Evolutionary conservation across 2,329 filamentous ascomycete genomes (phyloP).

Genomic region (Monosporascus sp.): DNA sequence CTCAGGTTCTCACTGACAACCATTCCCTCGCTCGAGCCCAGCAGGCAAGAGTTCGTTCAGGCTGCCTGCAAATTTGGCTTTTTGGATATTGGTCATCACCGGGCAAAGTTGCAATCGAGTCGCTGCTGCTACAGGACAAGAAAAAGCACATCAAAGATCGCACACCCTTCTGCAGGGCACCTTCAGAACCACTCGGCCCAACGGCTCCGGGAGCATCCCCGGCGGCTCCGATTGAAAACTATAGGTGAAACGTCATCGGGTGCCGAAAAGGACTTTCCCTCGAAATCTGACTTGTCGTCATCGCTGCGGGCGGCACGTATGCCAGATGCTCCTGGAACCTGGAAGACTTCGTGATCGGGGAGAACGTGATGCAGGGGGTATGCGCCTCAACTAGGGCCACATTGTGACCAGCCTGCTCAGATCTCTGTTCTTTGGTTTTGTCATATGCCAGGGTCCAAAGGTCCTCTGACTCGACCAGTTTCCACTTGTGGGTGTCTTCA

Average conservation of each 20-base stretch:
- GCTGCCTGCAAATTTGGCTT: constrained; percentile 55
- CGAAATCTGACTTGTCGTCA: constrained; percentile 20
- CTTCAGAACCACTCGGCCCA: constrained; percentile 9
- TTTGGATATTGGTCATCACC: constrained; percentile 51
- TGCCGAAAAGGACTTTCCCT: constrained; percentile 12
- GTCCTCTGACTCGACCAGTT: constrained; percentile 20
- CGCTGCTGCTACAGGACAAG: constrained; percentile 13
- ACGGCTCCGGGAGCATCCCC: constrained; percentile 18
- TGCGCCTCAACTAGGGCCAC: constrained; percentile 4
- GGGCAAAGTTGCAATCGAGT: constrained; percentile 29
- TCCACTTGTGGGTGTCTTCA: constrained; percentile 21
- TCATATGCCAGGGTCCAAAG: constrained; percentile 23
- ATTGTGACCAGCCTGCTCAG: constrained; percentile 33
- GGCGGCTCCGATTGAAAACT: constrained; percentile 53
- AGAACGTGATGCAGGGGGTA: constrained; percentile 5
- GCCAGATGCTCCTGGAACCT: constrained; percentile 10
- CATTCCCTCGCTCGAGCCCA: constrained; percentile 18
- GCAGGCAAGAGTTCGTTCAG: constrained; percentile 16
- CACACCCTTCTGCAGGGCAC: constrained; percentile 6
- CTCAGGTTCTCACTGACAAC: constrained; percentile 51
- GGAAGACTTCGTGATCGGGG: constrained; percentile 4
- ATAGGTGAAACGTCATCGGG: constrained; percentile 27
- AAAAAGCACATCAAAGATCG: constrained; percentile 5
- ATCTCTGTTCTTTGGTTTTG: constrained; percentile 44
- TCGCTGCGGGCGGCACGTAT: constrained; percentile 16